Base-by-base conservation (phyloP, 768 basidiomycete species). In the Sarcodon aspratus region DNA sequence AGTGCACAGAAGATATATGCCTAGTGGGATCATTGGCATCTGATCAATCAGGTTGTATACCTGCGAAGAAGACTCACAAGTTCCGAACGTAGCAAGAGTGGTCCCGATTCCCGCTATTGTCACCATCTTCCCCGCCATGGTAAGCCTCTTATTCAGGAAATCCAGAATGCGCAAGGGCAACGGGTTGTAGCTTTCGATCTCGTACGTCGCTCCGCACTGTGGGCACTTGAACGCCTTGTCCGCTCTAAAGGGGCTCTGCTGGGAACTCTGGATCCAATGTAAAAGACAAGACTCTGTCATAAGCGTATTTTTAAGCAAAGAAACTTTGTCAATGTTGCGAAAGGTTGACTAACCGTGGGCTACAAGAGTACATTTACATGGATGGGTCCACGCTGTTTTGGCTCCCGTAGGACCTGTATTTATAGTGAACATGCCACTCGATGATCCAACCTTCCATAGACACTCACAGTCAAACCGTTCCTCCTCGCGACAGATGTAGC, bases 401-500 rank as follows among this genome's bases (percentile, higher is more conserved):
- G 67, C 68, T 36, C 61, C 72, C 78, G 51, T 38, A 40, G 49
- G 46, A 48, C 34, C 15, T 9, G 48, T 17, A 33, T 33, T 48
- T 36, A 9, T 27, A 32, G 4, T 34, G 3, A 21, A 17, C 48
- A 9, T 6, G 18, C 15, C 10, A 44, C 43, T 36, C 32, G 32
- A 38, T 18, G 10, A 9, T 15, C 10, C 32, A 27, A 31, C 1
- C 5, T 8, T 12, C 9, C 42, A 33, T 31, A 42, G 9, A 38
- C 11, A 50, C 61, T 15, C 55, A 67, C 73, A 61, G 44, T 77
- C 77, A 50, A 70, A 68, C 2, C 52, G 63, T 51, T 86, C 84
- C 59, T 86, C 84, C 55, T 88, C 85, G 32, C 82, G 67, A 56
- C 86, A 89, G 49, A 89, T 87, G 61, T 84, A 89, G 54, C 86